phyloP scores from a whole-genome alignment of 306 rosid genomes.

The Cicer cuneatum region DNA sequence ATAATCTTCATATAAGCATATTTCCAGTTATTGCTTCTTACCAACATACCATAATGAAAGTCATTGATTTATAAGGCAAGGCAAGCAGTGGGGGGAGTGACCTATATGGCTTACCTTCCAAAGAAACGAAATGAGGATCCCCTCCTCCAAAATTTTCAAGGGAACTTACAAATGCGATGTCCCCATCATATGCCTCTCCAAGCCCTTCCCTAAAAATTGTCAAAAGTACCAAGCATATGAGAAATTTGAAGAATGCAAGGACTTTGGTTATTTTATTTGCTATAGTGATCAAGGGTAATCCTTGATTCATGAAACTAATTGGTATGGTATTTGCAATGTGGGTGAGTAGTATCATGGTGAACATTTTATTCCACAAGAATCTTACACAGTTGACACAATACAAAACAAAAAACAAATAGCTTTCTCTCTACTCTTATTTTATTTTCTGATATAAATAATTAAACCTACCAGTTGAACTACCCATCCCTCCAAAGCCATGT shows the following conservation, averaged over 20 bases:
- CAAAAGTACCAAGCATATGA: conserved; percentile 22
- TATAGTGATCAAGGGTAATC: conserved; percentile 2
- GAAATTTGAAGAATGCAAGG: conserved; percentile 30
- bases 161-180: conserved; percentile 85
- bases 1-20: conserved; percentile 30
- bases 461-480: not conserved
- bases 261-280: conserved; percentile 6
- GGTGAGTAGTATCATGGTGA: conserved; percentile 2
- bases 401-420: not conserved
- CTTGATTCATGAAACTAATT: conserved; percentile 29
- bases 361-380: not conserved
- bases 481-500: not conserved
- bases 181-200: conserved; percentile 88
- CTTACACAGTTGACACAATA: conserved; percentile 2
- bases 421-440: conserved; percentile 2
- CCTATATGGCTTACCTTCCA: conserved; percentile 74
- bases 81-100: not conserved
- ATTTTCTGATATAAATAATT: conserved; percentile 10
- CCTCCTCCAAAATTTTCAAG: conserved; percentile 95
- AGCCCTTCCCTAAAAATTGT: conserved; percentile 79
- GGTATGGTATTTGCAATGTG: conserved; percentile 12
- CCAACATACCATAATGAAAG: conserved; percentile 5
- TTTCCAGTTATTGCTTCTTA: conserved; percentile 39
- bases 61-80: conserved; percentile 31
- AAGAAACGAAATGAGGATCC: conserved; percentile 89